Base-by-base conservation (phyloP, 441 rosid genomes). In the Heliophila coronopifolia region DNA sequence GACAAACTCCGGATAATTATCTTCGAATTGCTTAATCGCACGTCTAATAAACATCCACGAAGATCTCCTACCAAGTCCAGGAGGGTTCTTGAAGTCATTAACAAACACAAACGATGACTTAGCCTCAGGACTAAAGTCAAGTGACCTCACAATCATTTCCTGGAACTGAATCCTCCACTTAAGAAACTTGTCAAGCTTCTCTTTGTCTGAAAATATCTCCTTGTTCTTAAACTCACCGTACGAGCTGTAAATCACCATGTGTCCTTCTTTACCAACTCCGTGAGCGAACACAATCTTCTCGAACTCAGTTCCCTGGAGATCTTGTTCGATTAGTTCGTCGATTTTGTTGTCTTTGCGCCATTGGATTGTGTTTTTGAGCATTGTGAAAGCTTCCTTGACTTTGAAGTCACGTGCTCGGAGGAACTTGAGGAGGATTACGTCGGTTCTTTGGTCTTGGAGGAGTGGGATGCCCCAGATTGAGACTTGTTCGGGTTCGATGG, bases 91-190 rank as follows among this genome's bases (percentile, higher is more conserved):
- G 54, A 77, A 63, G 65, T 75, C 84, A 50, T 71, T 78, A 5
- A 78, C 72, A 52, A 75, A 78, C 34, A 75, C 49, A 33, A 78
- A 53, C 4, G 77, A 67, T 3, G 61, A 65, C 49, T 73, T 69
- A 9, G 73, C 81, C 28, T 67, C 66, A 1, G 83, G 79, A 23
- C 53, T 68, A 67, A 74, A 77, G 63, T 77, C 79, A 43, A 65
- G 59, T 39, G 69, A 63, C 64, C 77, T 59, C 22, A 71, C 76
- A 38, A 77, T 68, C 51, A 58, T 77, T 42, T 77, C 81, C 2
- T 73, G 68, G 44, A 77, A 77, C 37, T 73, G 79, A 57, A 77
- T 77, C 50, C 81, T 66, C 78, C 76, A 73, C 34, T 51, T 73
- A 15, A 76, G 50, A 46, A 76, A 76, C 7, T 65, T 76, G 50